Base-by-base conservation (phyloP, 208 protist species). In the Blastocrithidia nonstop region DNA sequence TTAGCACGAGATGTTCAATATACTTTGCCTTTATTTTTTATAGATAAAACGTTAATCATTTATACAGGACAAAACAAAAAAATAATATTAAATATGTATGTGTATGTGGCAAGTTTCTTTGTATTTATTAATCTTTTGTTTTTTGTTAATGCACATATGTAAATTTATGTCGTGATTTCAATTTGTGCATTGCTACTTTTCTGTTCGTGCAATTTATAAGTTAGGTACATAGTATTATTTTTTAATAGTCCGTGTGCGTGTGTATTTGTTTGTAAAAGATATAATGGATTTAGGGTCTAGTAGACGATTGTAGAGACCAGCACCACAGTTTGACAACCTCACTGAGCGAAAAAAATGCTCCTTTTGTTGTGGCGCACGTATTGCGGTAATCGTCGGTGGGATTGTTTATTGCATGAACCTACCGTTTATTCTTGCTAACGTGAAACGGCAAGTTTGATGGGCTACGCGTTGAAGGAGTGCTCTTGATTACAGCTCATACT, bases 311-410 rank as follows among this genome's bases (percentile, higher is more conserved):
- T 42, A 23, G 13, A 68, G 74, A 1, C 80, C 80, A 13, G 64
- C 71, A 4, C 46, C 55, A n/a, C 42, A 24, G 20, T 83, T 77
- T 32, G 50, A 71, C 13, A 76, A 86, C 50, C 57, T 63, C 15
- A 55, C 73, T 39, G 54, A 57, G 2, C 64, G 81, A 8, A 65
- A 31, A 6, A 90, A 90, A 57, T 90, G 81, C 40, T 66, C 69
- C 7, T 35, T 83, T 7, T 90, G 81, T 36, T 90, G 81, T 47
- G 81, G 61, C 17, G 33, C 71, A 6, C 61, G 71, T 33, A 76
- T 54, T 24, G 69, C 69, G 28, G 49, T 54, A 24, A 33, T 68
- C 29, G 27, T 54, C 6, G 71, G 71, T 43, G 55, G 35, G 17
- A 40, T 42, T 20, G 37, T 57, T 4, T 77, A 80, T 36, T 17